Conservation (phyloP, 2,329 filamentous ascomycete species). For the Stenocarpella maydis region DNA sequence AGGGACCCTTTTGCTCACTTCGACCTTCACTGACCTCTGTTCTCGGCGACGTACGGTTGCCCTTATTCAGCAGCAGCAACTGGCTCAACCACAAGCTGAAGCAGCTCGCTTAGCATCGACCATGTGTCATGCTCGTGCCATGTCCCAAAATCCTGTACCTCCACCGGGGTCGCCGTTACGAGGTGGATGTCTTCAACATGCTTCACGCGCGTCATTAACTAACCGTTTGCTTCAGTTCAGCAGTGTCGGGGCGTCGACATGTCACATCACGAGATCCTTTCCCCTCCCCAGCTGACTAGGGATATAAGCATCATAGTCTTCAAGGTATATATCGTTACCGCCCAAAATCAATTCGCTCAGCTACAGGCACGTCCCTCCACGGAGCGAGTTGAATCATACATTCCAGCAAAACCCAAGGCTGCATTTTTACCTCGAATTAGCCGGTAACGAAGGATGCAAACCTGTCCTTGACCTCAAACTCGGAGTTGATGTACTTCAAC, state of each 20-base stretch:
- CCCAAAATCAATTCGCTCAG: no score
- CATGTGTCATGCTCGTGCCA: conserved; percentile 11
- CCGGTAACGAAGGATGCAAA: conserved; percentile 22
- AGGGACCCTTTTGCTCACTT: conserved; percentile 27
- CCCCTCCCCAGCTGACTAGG: not conserved
- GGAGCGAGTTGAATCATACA: not conserved
- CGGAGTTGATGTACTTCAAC: conserved; percentile 34
- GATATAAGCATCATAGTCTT: not conserved
- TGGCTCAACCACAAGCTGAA: conserved; percentile 15
- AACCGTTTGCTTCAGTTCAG: not conserved
- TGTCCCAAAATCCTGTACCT: not conserved
- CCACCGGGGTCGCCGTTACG: not conserved
- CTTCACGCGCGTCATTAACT: not conserved
- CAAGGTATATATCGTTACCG: not conserved
- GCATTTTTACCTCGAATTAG: not conserved
- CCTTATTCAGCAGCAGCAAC: no score
- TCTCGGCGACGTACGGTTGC: no score
- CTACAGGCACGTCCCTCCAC: not conserved
- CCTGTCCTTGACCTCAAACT: conserved; percentile 24
- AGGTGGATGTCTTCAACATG: conserved; percentile 6
- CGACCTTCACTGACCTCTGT: no score
- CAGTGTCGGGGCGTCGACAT: no score
- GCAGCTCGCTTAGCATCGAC: conserved; percentile 8
- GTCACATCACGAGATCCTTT: no score
- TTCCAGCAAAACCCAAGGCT: not conserved